Conservation (phyloP, 2,329 filamentous ascomycete genomes). For the Botryotinia narcissicola region DNA sequence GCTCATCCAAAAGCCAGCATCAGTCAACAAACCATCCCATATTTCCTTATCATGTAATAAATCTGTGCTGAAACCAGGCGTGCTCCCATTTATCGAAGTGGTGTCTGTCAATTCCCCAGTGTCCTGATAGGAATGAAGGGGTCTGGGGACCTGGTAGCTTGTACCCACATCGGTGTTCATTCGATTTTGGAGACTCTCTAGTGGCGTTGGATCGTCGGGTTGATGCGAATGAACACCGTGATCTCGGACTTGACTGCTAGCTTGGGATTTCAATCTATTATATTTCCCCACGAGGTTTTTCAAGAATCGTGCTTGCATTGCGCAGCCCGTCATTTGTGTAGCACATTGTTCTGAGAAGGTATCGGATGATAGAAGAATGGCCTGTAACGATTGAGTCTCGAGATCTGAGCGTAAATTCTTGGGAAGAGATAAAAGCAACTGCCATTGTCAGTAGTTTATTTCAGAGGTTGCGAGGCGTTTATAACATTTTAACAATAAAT, state of each 20-base stretch:
- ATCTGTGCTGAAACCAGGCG: slow-evolving; percentile 16
- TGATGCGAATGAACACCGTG: not conserved
- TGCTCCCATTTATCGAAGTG: not conserved
- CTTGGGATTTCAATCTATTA: slow-evolving; percentile 18
- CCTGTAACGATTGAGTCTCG: slow-evolving; percentile 23
- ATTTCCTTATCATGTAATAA: slow-evolving; percentile 30
- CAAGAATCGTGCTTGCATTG: slow-evolving; percentile 39
- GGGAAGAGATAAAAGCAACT: slow-evolving; percentile 12
- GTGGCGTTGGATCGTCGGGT: too few relatives aligned
- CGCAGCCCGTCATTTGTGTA: slow-evolving; percentile 34
- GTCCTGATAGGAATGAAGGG: not conserved
- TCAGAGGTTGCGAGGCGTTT: not conserved
- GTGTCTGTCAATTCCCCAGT: not conserved
- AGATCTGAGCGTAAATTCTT: slow-evolving; percentile 20
- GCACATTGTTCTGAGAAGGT: slow-evolving; percentile 38
- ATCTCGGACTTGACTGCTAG: not conserved
- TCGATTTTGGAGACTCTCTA: not conserved
- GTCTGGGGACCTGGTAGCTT: not conserved
- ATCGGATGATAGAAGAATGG: slow-evolving; percentile 23
- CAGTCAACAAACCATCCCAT: slow-evolving; percentile 37
- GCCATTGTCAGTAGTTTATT: not conserved
- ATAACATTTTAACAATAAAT: not conserved
- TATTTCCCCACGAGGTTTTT: slow-evolving; percentile 31
- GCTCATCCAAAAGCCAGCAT: slow-evolving; percentile 36
- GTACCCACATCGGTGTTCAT: not conserved